A percentile compares a stretch with the other conserved stretches of the same genome.
phyloP scores from a whole-genome alignment of 2,329 filamentous ascomycete species.

The Aureobasidium mangrovei region DNA sequence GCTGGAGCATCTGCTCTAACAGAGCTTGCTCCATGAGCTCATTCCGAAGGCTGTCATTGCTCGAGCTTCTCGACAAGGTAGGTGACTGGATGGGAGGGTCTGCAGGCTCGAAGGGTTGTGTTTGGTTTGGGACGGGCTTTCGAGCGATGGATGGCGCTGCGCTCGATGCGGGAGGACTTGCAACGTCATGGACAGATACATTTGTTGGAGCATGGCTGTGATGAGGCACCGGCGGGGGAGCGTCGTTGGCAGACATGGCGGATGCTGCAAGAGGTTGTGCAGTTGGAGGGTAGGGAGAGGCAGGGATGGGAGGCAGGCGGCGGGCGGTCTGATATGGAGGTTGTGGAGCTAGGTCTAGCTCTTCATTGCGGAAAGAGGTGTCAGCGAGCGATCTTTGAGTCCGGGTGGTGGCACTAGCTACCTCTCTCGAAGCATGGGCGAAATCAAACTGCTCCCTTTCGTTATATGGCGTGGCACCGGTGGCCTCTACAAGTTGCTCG shows the following conservation, averaged over 20 bases:
- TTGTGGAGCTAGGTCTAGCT: constrained; percentile 17
- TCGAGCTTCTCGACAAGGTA: constrained; percentile 22
- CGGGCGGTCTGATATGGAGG: constrained; percentile 15
- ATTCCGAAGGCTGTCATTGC: constrained; percentile 35
- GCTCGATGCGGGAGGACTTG: not conserved
- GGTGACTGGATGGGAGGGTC: not conserved
- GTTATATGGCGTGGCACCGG: constrained; percentile 18
- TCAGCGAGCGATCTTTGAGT: constrained; percentile 43
- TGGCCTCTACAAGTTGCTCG: constrained; percentile 66
- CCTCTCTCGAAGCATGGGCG: constrained; percentile 22
- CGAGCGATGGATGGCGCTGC: not conserved
- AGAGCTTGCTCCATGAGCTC: constrained; percentile 37
- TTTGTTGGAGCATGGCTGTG: constrained; percentile 19
- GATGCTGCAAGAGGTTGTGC: constrained; percentile 22
- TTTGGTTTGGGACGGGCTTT: constrained; percentile 6
- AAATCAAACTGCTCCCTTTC: constrained; percentile 26
- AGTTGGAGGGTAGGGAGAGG: constrained; percentile 32
- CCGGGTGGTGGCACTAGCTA: constrained; percentile 33
- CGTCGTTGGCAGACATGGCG: constrained; percentile 14
- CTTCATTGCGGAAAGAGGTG: constrained; percentile 46
- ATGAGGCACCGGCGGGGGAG: constrained; percentile 21
- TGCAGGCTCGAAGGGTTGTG: not conserved
- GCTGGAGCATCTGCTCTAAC: constrained; percentile 30
- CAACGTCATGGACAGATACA: not conserved
- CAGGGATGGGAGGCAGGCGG: constrained; percentile 38